Conservation (phyloP, 1,139 yeast species). For the Suhomyces panamericanus region DNA sequence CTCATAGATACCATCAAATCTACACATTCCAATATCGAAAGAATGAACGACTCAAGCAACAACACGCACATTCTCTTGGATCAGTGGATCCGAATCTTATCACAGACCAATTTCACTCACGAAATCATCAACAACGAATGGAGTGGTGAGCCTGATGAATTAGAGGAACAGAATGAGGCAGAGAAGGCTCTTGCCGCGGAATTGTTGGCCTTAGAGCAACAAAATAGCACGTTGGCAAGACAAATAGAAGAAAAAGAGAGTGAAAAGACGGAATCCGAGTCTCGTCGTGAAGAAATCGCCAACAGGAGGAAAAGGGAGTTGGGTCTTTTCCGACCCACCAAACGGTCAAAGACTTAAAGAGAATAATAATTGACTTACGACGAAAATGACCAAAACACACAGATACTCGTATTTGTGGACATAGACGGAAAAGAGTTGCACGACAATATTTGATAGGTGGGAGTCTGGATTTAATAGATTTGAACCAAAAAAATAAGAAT, state of each 20-base stretch:
- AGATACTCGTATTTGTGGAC: not conserved
- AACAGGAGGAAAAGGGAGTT: conserved; percentile 27
- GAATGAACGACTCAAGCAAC: conserved; percentile 34
- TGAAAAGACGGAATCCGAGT: conserved; percentile 20
- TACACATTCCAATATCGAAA: conserved; percentile 31
- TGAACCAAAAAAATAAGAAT: too few relatives aligned
- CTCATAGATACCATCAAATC: conserved; percentile 31
- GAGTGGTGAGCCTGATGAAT: conserved; percentile 28
- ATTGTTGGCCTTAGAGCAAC: conserved; percentile 28
- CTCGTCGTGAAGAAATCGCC: conserved; percentile 17
- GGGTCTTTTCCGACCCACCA: conserved; percentile 19
- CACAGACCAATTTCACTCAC: conserved; percentile 47
- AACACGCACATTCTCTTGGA: conserved; percentile 41
- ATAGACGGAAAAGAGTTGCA: too few relatives aligned
- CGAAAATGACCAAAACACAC: not conserved
- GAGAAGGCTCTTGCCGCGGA: conserved; percentile 30
- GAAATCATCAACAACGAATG: conserved; percentile 38
- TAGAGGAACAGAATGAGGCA: conserved; percentile 24
- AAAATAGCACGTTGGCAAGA: conserved; percentile 28
- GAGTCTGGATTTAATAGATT: too few relatives aligned
- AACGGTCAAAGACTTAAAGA: conserved; percentile 4
- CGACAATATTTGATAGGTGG: too few relatives aligned
- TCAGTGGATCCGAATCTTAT: conserved; percentile 48
- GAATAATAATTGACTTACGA: not conserved
- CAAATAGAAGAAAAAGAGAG: conserved; percentile 26